These are phyloP conservation scores for Penicillium vulpinum DNA, from an alignment of 2,329 filamentous ascomycete species.

Conservation along the genomic window DNA sequence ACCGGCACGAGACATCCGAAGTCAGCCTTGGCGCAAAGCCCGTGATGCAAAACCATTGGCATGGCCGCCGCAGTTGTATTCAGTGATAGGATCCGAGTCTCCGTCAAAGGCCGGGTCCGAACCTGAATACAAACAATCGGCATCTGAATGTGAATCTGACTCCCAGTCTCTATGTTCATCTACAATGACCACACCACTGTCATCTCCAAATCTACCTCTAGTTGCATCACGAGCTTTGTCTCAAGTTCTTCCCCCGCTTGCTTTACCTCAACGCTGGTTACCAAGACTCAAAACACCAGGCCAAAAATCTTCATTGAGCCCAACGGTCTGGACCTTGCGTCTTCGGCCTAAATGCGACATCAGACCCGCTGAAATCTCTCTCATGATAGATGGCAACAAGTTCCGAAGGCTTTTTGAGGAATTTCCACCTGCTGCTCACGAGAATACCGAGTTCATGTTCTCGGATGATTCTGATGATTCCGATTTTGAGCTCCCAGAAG, in stretches of 20 bases:
- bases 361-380: accelerated
- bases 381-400: neutral
- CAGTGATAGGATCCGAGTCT: neutral
- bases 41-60: too few species aligned
- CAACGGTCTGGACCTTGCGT: neutral
- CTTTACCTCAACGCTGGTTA: neutral
- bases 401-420: neutral
- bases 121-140: neutral
- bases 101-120: neutral
- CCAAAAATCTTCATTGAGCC: neutral
- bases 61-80: neutral
- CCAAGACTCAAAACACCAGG: neutral
- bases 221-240: neutral
- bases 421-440: neutral
- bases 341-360: neutral
- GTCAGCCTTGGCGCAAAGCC: neutral
- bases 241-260: too few species aligned
- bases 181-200: neutral
- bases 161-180: neutral
- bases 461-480: neutral
- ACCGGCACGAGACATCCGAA: neutral
- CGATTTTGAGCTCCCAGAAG: neutral
- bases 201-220: neutral
- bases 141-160: neutral
- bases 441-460: neutral